Evolutionary conservation across 1,284 basidiomycete genomes (phyloP), one percentile per base, ranked within the genome.

Genomic region (Sphagnurus paluster): DNA sequence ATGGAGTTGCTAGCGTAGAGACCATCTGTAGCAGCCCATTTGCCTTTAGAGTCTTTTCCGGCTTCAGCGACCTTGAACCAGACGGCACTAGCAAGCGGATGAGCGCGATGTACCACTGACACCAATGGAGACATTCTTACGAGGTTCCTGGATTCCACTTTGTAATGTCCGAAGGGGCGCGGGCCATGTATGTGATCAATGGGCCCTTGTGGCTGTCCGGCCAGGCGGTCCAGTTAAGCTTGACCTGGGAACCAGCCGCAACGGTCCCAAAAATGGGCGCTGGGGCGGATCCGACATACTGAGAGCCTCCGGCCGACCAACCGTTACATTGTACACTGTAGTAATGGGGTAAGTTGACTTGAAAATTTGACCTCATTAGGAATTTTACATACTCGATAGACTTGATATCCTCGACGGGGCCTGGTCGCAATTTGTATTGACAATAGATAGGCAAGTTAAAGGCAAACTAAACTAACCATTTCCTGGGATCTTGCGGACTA

Each of bases 141-240:
- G 56, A 61, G 5, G 56, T 71, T 16, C 70, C 69, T 5, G 73
- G 75, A 28, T 52, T 58, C 73, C 73, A 76, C 37, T 64, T 56
- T 2, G 73, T 76, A 48, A 77, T 72, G 53, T 74, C 66, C 36
- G 60, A 65, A 4, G 75, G 73, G 2, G 69, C 74, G 11, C 62
- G 60, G 3, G 73, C 71, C 59, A 76, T 65, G 55, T 76, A 77
- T 2, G 73, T 77, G 55, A 77, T 71, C 49, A 76, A 62, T 0
- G 74, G 74, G 5, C 74, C 68, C 34, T 63, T 58, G 50, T 72
- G 75, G 46, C 66, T 70, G 35, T 68, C 67, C 0, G 73, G 75
- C 76, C 76, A 78, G 3, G 69, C 64, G 0, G 75, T 77, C 75
- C 75, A 77, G 56, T 76, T 74, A 19, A 77, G 55, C 13, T 64